Evolutionary conservation across 805 yeast species (phyloP).

Genomic region (Yarrowia hollandica): DNA sequence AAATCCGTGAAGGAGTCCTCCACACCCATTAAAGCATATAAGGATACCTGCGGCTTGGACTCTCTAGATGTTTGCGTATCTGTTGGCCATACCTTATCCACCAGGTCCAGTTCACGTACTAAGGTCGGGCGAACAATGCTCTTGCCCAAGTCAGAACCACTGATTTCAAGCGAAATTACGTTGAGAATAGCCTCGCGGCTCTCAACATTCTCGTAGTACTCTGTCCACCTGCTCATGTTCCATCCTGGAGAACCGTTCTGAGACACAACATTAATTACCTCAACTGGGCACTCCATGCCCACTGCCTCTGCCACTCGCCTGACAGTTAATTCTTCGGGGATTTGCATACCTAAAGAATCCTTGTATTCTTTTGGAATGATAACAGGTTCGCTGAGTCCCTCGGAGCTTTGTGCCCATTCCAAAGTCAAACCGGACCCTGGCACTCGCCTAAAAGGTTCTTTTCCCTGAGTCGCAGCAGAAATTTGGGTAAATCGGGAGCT

Average conservation of each 20-base stretch:
- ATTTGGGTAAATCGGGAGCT: conserved; percentile 39
- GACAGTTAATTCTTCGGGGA: conserved; percentile 60
- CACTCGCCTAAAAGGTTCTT: conserved; percentile 14
- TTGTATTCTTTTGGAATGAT: conserved; percentile 44
- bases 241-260: conserved; percentile 63
- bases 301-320: conserved; percentile 56
- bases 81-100: conserved; percentile 63
- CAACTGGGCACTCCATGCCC: conserved; percentile 65
- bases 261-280: conserved; percentile 86
- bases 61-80: conserved; percentile 30
- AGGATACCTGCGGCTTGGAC: conserved; percentile 48
- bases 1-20: conserved; percentile 80
- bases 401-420: conserved; percentile 42
- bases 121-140: conserved; percentile 61
- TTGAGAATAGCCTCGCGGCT: conserved; percentile 64
- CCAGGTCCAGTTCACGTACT: conserved; percentile 67
- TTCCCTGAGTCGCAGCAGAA: background rate
- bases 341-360: conserved; percentile 48
- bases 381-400: conserved; percentile 48
- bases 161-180: conserved; percentile 79
- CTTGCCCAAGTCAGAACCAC: conserved; percentile 54
- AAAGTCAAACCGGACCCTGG: conserved; percentile 40
- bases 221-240: conserved; percentile 72
- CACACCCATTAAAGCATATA: conserved; percentile 85
- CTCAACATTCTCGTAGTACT: conserved; percentile 55